Evolutionary conservation across 2,329 filamentous ascomycete genomes (phyloP).

Genomic region (Grosmannia huntii): DNA sequence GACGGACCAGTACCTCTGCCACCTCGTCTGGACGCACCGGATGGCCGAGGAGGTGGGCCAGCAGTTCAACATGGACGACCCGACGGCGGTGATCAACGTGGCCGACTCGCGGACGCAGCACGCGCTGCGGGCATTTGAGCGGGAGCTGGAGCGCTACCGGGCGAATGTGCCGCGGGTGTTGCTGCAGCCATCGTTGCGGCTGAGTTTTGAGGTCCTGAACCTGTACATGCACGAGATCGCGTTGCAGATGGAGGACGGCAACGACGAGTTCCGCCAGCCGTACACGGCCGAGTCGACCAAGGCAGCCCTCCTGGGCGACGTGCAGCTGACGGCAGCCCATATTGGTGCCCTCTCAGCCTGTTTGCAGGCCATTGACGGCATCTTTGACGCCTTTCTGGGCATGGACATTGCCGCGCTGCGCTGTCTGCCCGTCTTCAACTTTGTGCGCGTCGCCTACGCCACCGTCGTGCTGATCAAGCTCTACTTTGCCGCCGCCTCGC

Average conservation of each 20-base stretch:
- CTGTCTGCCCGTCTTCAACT: slow-evolving; percentile 56
- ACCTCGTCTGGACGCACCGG: slow-evolving; percentile 45
- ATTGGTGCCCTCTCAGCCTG: slow-evolving; percentile 56
- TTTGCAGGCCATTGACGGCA: slow-evolving; percentile 50
- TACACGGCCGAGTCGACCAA: slow-evolving; percentile 32
- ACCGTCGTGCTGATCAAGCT: slow-evolving; percentile 63
- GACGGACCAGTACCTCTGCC: slow-evolving; percentile 44
- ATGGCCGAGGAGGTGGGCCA: slow-evolving; percentile 56
- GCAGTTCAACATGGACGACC: slow-evolving; percentile 56
- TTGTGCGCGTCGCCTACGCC: slow-evolving; percentile 60
- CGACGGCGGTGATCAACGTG: slow-evolving; percentile 38
- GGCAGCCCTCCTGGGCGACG: slow-evolving; percentile 27
- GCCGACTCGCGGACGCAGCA: slow-evolving; percentile 52
- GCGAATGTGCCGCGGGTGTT: slow-evolving; percentile 37
- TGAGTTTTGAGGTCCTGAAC: slow-evolving; percentile 52
- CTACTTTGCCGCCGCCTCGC: slow-evolving; percentile 52
- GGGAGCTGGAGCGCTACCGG: slow-evolving; percentile 48
- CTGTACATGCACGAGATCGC: slow-evolving; percentile 68
- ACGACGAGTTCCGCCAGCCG: slow-evolving; percentile 36
- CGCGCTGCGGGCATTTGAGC: slow-evolving; percentile 51
- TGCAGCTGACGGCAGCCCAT: slow-evolving; percentile 39
- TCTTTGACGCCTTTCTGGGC: slow-evolving; percentile 51
- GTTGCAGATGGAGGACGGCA: slow-evolving; percentile 48
- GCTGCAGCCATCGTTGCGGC: slow-evolving; percentile 42
- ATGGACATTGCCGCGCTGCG: slow-evolving; percentile 48